phyloP scores from a whole-genome alignment of 768 basidiomycete genomes.

The Macrolepiota fuliginosa region DNA sequence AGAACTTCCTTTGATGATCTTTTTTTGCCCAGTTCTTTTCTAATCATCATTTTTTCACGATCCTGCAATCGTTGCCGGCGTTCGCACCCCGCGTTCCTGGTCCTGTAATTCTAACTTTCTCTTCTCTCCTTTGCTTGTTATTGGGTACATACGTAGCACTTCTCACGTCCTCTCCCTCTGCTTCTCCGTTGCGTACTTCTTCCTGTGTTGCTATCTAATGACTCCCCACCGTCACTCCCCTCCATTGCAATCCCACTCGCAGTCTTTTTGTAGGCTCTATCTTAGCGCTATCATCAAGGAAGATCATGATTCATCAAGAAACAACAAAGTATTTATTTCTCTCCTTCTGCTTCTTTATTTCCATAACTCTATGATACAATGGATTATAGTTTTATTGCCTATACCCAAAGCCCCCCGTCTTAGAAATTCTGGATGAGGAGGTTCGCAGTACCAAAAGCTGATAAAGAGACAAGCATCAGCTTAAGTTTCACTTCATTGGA shows the following conservation, averaged over 20 bases:
- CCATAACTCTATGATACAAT: slow-evolving; percentile 5
- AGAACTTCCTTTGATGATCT: background rate
- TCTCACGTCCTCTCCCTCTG: slow-evolving; percentile 14
- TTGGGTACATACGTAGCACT: slow-evolving; percentile 32
- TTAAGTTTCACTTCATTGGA: background rate
- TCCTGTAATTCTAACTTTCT: slow-evolving; percentile 41
- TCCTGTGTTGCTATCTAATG: slow-evolving; percentile 38
- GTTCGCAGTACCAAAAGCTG: background rate
- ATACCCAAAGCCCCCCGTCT: background rate
- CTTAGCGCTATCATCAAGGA: background rate
- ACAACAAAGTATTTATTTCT: slow-evolving; percentile 1
- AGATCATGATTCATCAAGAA: slow-evolving; percentile 2
- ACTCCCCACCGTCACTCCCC: slow-evolving; percentile 16
- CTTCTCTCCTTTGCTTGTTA: slow-evolving; percentile 23
- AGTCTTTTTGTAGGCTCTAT: slow-evolving; percentile 12
- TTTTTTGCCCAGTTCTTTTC: background rate
- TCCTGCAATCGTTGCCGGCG: slow-evolving; percentile 19
- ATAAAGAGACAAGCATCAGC: background rate
- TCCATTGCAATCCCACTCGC: slow-evolving; percentile 15
- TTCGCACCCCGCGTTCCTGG: slow-evolving; percentile 20
- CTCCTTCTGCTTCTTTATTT: background rate
- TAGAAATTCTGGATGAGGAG: background rate
- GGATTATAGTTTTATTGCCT: background rate
- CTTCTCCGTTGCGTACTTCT: slow-evolving; percentile 20
- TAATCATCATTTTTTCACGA: slow-evolving; percentile 15